A percentile compares a stretch with the other conserved stretches of the same genome.
phyloP scores from a whole-genome alignment of 257 asterid genomes.

The Dorcoceras hygrometricum region DNA sequence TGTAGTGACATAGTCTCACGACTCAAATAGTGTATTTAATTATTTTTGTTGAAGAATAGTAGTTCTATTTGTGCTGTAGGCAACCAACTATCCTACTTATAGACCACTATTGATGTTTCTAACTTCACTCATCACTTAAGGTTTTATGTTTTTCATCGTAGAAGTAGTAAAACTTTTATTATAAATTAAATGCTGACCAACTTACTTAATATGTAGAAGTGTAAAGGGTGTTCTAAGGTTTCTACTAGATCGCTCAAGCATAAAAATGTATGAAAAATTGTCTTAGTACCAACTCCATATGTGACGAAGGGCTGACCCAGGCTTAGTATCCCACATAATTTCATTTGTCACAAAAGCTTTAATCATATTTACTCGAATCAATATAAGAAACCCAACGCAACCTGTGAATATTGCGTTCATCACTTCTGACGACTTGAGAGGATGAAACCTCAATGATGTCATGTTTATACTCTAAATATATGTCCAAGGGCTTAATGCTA shows the following conservation, averaged over 20 bases:
- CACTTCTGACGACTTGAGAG: neutral
- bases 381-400: neutral
- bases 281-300: neutral
- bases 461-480: too few relatives aligned
- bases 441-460: neutral
- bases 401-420: neutral
- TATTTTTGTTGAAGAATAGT: slow-evolving; percentile 17
- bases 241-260: neutral
- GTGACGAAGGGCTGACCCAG: neutral
- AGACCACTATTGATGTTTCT: neutral
- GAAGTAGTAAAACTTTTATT: slow-evolving; percentile 4
- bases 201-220: neutral
- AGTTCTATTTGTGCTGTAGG: neutral
- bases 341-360: neutral
- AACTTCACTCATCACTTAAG: neutral
- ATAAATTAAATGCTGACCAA: neutral
- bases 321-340: too few relatives aligned
- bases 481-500: neutral
- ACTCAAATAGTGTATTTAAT: neutral
- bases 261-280: neutral
- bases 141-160: slow-evolving; percentile 1
- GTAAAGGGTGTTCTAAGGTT: neutral
- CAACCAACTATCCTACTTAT: neutral
- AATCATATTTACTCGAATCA: neutral
- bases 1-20: neutral